Conservation (phyloP, 208 protist species). For the Entamoeba dispar region DNA sequence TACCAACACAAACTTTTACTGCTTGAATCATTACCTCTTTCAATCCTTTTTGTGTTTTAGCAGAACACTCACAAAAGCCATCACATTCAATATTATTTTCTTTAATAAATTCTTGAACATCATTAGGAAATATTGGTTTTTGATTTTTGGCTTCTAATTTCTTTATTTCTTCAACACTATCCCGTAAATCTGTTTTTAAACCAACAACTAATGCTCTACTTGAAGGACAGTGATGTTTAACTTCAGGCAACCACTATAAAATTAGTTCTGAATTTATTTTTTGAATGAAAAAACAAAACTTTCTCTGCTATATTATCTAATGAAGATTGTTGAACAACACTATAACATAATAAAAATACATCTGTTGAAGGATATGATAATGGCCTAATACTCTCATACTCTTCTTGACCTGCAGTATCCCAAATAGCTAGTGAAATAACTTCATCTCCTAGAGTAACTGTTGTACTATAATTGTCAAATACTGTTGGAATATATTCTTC, state of each 20-base stretch:
- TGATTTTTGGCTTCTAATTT: not conserved
- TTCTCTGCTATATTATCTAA: conserved; percentile 48
- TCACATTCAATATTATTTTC: conserved; percentile 45
- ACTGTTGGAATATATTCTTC: conserved; percentile 11
- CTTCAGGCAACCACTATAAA: conserved; percentile 27
- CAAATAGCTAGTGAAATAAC: not conserved
- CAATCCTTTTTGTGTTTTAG: not conserved
- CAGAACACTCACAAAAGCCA: conserved; percentile 32
- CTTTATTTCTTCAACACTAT: not conserved
- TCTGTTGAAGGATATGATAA: conserved; percentile 41
- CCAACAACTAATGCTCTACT: conserved; percentile 39
- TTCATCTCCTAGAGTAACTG: not conserved
- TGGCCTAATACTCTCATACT: conserved; percentile 43
- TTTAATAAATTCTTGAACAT: conserved; percentile 34
- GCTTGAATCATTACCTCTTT: not conserved
- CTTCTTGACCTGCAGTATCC: conserved; percentile 32
- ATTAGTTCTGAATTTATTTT: no score
- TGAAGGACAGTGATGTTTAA: conserved; percentile 11
- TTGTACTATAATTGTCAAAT: conserved; percentile 12
- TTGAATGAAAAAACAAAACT: not conserved
- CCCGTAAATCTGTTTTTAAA: conserved; percentile 39
- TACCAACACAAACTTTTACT: not conserved
- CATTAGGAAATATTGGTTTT: not conserved
- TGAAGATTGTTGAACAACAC: conserved; percentile 35
- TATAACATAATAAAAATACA: conserved; percentile 55